Evolutionary conservation across 805 yeast genomes (phyloP).

Genomic region (Zygosaccharomyces siamensis): DNA sequence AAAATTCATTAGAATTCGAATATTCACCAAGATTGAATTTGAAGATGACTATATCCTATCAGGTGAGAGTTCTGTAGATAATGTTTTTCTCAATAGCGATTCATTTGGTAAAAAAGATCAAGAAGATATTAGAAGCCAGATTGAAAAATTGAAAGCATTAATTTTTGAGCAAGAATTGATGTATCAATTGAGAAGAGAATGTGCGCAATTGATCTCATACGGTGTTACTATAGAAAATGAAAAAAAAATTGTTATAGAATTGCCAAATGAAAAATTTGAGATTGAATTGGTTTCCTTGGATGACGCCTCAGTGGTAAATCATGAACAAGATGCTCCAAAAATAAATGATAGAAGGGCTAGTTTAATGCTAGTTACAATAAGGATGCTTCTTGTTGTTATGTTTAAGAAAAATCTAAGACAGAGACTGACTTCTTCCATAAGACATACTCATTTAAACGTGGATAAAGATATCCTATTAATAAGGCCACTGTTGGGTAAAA

Average conservation of each 20-base stretch:
- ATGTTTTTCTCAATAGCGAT: conserved; percentile 13
- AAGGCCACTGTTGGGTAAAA: conserved; percentile 32
- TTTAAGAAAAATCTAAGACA: conserved; percentile 37
- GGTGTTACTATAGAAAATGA: conserved; percentile 61
- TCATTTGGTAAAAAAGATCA: conserved; percentile 18
- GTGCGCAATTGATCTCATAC: conserved; percentile 59
- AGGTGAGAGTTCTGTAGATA: conserved; percentile 47
- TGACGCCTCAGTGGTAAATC: conserved; percentile 34
- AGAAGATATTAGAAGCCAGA: conserved; percentile 47
- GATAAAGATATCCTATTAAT: conserved; percentile 24
- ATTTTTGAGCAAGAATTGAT: conserved; percentile 88
- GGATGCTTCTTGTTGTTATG: conserved; percentile 36
- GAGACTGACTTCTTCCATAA: conserved; percentile 20
- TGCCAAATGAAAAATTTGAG: conserved; percentile 63
- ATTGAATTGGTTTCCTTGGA: conserved; percentile 54
- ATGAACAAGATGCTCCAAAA: conserved; percentile 41
- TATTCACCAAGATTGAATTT: conserved; percentile 50
- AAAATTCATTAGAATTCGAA: conserved; percentile 54
- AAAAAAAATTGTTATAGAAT: conserved; percentile 59
- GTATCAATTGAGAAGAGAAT: conserved; percentile 71
- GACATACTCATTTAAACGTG: conserved; percentile 7
- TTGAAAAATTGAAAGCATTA: conserved; percentile 63
- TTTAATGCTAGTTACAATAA: conserved; percentile 31
- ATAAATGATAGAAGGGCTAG: conserved; percentile 38
- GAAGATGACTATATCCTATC: conserved; percentile 48